Conservation (phyloP, 495 filamentous ascomycete genomes). For the Evernia prunastri region DNA sequence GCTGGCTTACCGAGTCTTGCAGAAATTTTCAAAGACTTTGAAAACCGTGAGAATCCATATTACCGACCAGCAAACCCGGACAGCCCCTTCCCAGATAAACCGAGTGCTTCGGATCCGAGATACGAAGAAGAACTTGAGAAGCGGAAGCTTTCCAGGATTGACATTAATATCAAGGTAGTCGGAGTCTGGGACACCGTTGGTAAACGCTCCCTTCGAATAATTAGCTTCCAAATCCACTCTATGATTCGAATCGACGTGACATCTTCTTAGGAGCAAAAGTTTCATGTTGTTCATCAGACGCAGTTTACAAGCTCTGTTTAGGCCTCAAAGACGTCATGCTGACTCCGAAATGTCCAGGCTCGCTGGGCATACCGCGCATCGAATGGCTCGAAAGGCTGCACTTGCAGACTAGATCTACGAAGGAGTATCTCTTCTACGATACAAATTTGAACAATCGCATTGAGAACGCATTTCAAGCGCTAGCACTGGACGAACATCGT, state of each 20-base stretch:
- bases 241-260: no score
- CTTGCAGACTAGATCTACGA: constrained; percentile 23
- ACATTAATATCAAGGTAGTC: constrained; percentile 42
- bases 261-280: no score
- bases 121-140: constrained; percentile 25
- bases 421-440: constrained; percentile 30
- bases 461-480: constrained; percentile 53
- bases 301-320: no score
- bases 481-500: constrained; percentile 52
- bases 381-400: constrained; percentile 24
- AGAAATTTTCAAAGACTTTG: constrained; percentile 44
- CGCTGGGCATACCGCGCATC: constrained; percentile 31
- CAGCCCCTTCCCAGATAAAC: constrained; percentile 53
- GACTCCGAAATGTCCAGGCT: no score
- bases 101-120: constrained; percentile 22
- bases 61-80: constrained; percentile 45
- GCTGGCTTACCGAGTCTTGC: constrained; percentile 40
- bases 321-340: no score
- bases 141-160: constrained; percentile 21
- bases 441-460: constrained; percentile 37
- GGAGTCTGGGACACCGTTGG: constrained; percentile 61
- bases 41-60: constrained; percentile 31
- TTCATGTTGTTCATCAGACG: no score
- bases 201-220: no score
- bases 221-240: no score